Conservation (phyloP, 805 yeast species). For the Kodamaea sagamina region DNA sequence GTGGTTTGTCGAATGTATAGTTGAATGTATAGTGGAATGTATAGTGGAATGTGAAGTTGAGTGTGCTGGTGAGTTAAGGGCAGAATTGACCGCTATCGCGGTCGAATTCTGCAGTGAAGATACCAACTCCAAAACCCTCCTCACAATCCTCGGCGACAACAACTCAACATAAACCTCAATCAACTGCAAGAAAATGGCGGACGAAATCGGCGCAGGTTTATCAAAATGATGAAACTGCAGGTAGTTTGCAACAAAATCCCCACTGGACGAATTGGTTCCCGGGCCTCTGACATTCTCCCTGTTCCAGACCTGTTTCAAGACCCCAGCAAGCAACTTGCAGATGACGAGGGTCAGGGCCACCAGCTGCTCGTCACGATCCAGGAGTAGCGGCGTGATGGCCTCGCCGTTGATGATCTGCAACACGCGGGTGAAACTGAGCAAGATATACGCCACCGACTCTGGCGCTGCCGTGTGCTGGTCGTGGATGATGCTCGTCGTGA, state of each 20-base stretch:
- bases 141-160: conserved; percentile 32
- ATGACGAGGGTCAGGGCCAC: conserved; percentile 35
- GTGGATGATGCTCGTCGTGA: conserved; percentile 32
- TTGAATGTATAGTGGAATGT: too few relatives aligned
- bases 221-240: conserved; percentile 32
- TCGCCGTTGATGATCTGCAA: conserved; percentile 30
- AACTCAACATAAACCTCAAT: conserved; percentile 34
- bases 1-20: too few relatives aligned
- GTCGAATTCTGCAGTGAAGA: conserved; percentile 14
- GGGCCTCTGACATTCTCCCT: conserved; percentile 17
- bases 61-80: too few relatives aligned
- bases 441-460: conserved; percentile 23
- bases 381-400: conserved; percentile 21
- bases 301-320: conserved; percentile 34
- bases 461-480: conserved; percentile 17
- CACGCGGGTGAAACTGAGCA: conserved; percentile 24
- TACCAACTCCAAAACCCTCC: conserved; percentile 30
- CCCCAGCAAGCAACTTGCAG: conserved; percentile 31
- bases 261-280: neutral
- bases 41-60: too few relatives aligned
- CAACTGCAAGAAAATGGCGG: conserved; percentile 20
- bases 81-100: too few relatives aligned
- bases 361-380: conserved; percentile 32
- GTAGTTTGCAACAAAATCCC: conserved; percentile 19
- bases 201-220: conserved; percentile 29